phyloP scores from a whole-genome alignment of 352 stramenopile genomes.

The Pythium vanterpoolii region DNA sequence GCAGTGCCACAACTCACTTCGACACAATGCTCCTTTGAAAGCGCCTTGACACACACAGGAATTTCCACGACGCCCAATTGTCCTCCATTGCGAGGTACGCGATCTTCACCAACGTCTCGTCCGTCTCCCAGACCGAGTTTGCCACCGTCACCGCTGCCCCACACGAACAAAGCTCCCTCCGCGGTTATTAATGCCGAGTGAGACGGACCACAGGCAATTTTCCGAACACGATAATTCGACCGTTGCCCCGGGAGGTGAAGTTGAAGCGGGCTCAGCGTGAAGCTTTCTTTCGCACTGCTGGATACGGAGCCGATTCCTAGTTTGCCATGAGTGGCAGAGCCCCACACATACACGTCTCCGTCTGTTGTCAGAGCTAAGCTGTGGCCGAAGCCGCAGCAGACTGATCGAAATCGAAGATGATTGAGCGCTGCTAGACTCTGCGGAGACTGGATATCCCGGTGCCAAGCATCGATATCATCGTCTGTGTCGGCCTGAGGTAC shows the following conservation, averaged over 20 bases:
- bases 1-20: constrained; percentile 66
- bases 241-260: constrained; percentile 28
- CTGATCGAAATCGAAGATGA: constrained; percentile 44
- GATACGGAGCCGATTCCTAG: constrained; percentile 50
- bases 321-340: constrained; percentile 68
- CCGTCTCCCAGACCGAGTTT: constrained; percentile 68
- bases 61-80: constrained; percentile 36
- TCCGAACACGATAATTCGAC: constrained; percentile 33
- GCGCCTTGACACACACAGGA: constrained; percentile 37
- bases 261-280: constrained; percentile 52
- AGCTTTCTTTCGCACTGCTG: constrained; percentile 42
- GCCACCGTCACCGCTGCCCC: constrained; percentile 67
- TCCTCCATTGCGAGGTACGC: constrained; percentile 53
- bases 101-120: constrained; percentile 53
- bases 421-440: constrained; percentile 41
- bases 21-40: constrained; percentile 43
- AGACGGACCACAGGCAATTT: constrained; percentile 73
- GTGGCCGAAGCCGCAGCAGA: constrained; percentile 67
- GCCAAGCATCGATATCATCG: constrained; percentile 43
- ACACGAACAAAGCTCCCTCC: constrained; percentile 63
- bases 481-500: neutral
- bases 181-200: constrained; percentile 66
- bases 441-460: constrained; percentile 46
- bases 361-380: constrained; percentile 60
- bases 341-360: constrained; percentile 73